A percentile compares a stretch with the other conserved stretches of the same genome.
Evolutionary conservation across 1,284 basidiomycete genomes (phyloP).

Genomic region (Hemileia vastatrix): DNA sequence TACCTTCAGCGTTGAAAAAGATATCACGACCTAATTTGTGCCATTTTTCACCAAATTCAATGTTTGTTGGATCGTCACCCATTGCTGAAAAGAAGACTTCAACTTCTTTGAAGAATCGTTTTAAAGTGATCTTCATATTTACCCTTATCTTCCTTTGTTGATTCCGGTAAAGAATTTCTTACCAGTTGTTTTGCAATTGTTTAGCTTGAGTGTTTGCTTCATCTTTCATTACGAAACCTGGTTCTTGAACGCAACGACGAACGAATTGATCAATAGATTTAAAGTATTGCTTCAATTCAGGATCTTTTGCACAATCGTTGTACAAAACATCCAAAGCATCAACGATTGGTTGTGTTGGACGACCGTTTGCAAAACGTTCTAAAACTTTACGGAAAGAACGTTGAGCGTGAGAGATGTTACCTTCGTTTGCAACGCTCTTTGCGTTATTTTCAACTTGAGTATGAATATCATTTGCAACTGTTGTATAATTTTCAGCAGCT

Average conservation of each 20-base stretch:
- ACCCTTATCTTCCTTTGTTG: too few relatives aligned
- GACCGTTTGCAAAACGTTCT: conserved; percentile 54
- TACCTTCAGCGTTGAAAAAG: conserved; percentile 56
- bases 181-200: conserved; percentile 52
- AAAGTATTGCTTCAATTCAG: conserved; percentile 69
- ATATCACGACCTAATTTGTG: conserved; percentile 47
- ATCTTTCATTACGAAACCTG: conserved; percentile 77
- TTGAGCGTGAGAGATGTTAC: conserved; percentile 53
- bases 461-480: conserved; percentile 52
- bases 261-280: conserved; percentile 55
- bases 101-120: conserved; percentile 63
- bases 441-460: conserved; percentile 43
- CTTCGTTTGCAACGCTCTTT: conserved; percentile 50
- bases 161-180: conserved; percentile 60
- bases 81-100: conserved; percentile 70
- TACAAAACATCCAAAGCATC: conserved; percentile 64
- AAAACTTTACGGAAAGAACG: too few relatives aligned
- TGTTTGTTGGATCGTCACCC: conserved; percentile 73
- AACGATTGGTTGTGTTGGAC: conserved; percentile 58
- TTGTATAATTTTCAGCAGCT: conserved; percentile 56
- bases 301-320: conserved; percentile 64
- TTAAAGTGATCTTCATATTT: conserved; percentile 79
- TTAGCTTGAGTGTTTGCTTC: conserved; percentile 56
- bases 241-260: conserved; percentile 65
- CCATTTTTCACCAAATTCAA: conserved; percentile 70